Evolutionary conservation across 2,329 filamentous ascomycete species (phyloP), one percentile per base, ranked within the genome.

Genomic region (Pseudocercospora macadamiae): DNA sequence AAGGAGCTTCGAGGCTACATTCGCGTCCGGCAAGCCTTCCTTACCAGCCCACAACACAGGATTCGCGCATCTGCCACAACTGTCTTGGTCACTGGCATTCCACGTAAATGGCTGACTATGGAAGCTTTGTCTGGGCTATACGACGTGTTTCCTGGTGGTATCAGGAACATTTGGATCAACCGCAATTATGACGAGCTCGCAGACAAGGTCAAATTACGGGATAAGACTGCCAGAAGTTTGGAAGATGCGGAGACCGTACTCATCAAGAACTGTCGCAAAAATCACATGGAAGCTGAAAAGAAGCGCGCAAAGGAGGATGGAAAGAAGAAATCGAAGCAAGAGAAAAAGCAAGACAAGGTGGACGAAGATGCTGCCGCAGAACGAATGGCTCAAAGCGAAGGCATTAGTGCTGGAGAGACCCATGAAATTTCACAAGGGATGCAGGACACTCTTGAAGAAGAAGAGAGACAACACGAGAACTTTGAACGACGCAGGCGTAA

Each of bases 111-210:
- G 95, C 85, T 96, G 6, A 91, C 85, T 2, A 84, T 91, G 49
- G 87, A 96, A 44, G 90, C 91, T 0, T 82, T 99, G 3, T 83
- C 86, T 58, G 89, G 89, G 0, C 80, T 99, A 0, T 99, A 96
- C 69, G 95, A 99, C 72, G 93, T 97, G 1, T 97, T 97, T 67
- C 95, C 95, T 0, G 95, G 95, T 18, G 95, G 95, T 26, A 89
- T 99, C 70, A 86, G 91, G 60, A 97, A 97, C 66, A 90, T 99
- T 47, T 99, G 93, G 93, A 87, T 99, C 68, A 99, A 97, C 60
- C 86, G 93, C 61, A 90, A 99, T 71, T 88, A 91, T 65, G 90
- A 93, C 42, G 83, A 88, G 7, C 82, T 99, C 9, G 83, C 90
- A 47, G 89, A 93, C 61, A 97, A 97, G 72, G 89, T 97, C 45